Evolutionary conservation across 176 grass and related monocot genomes (phyloP).

Genomic region (Tillandsia leiboldiana): DNA sequence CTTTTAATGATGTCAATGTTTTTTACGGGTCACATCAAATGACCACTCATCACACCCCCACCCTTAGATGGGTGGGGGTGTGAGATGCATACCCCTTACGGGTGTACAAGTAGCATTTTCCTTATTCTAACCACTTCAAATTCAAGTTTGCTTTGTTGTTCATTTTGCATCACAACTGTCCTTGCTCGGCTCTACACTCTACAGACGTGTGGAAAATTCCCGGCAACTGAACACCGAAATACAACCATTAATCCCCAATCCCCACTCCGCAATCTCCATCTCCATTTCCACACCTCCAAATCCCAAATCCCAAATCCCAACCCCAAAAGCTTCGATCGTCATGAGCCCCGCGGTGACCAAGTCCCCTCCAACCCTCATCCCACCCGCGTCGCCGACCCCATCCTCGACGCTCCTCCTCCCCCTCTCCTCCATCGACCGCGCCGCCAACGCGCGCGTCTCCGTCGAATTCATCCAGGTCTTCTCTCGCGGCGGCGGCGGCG

Average conservation of each 20-base stretch:
- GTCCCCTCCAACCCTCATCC: constrained; percentile 27
- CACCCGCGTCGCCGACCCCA: constrained; percentile 28
- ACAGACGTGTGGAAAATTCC: too few species aligned
- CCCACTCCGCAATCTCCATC: background rate
- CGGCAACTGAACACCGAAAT: too few species aligned
- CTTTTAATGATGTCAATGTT: too few species aligned
- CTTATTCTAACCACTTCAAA: too few species aligned
- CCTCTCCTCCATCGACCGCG: constrained; percentile 60
- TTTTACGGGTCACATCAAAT: too few species aligned
- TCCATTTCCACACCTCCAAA: background rate
- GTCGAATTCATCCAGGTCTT: constrained; percentile 65
- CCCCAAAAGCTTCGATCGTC: constrained; percentile 2
- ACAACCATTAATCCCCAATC: background rate
- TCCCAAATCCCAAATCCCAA: background rate
- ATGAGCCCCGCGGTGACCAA: constrained; percentile 33
- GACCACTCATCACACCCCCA: too few species aligned
- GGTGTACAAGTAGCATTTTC: too few species aligned
- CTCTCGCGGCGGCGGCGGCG: constrained; percentile 6
- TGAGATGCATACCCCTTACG: too few species aligned
- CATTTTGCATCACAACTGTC: too few species aligned
- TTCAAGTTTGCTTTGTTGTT: too few species aligned
- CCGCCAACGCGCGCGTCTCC: constrained; percentile 35
- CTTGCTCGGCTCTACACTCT: too few species aligned
- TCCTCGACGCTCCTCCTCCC: constrained; percentile 22
- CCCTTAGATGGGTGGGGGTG: too few species aligned